phyloP scores from a whole-genome alignment of 257 asterid genomes.

The Forsythia viridissima region DNA sequence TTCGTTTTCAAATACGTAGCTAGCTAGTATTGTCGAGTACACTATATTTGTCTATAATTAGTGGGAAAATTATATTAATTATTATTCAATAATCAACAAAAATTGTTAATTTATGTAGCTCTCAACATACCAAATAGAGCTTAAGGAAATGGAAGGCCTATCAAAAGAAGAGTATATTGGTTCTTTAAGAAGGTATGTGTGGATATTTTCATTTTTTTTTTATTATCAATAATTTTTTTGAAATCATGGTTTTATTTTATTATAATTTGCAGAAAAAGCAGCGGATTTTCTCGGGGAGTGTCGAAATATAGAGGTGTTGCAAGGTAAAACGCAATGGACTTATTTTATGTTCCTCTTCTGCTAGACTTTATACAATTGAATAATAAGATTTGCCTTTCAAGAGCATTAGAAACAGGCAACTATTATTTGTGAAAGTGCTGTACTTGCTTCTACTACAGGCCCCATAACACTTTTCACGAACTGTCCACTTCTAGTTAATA shows the following conservation, averaged over 20 bases:
- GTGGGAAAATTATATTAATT: too few relatives aligned
- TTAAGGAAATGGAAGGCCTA: slow-evolving; percentile 78
- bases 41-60: background rate
- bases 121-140: slow-evolving; percentile 60
- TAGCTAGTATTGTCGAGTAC: background rate
- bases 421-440: too few relatives aligned
- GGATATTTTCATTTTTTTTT: background rate
- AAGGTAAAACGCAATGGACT: slow-evolving; percentile 45
- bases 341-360: too few relatives aligned
- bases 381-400: too few relatives aligned
- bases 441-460: too few relatives aligned
- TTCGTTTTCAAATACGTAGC: too few relatives aligned
- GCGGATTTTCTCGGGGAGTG: slow-evolving; percentile 96
- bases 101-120: slow-evolving; percentile 33
- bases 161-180: slow-evolving; percentile 90
- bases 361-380: too few relatives aligned
- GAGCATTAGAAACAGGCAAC: too few relatives aligned
- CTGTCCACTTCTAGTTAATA: too few relatives aligned
- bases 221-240: background rate
- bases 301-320: slow-evolving; percentile 98
- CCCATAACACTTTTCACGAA: too few relatives aligned
- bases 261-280: slow-evolving; percentile 71
- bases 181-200: slow-evolving; percentile 75
- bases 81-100: too few relatives aligned
- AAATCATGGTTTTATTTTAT: background rate